phyloP scores from a whole-genome alignment of 2,329 filamentous ascomycete genomes.

The Harringtonia aguacate region DNA sequence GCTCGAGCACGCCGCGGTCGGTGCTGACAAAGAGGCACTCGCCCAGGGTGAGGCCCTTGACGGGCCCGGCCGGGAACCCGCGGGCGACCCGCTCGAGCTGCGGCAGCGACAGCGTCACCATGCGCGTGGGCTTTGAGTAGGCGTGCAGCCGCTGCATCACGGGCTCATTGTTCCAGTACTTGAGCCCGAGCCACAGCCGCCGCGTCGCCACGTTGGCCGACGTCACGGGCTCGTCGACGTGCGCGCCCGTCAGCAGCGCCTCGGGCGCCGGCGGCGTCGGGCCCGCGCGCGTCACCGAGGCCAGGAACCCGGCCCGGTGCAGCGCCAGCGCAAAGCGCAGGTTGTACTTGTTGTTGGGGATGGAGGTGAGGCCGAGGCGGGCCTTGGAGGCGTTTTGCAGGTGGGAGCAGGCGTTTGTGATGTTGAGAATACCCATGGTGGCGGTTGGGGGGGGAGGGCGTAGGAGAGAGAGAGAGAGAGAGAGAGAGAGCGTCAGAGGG shows the following conservation, averaged over 20 bases:
- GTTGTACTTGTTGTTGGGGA: slow-evolving; percentile 73
- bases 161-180: slow-evolving; percentile 78
- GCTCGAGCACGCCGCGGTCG: slow-evolving; percentile 67
- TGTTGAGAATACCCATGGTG: slow-evolving; percentile 48
- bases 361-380: slow-evolving; percentile 74
- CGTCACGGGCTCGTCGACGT: slow-evolving; percentile 45
- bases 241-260: slow-evolving; percentile 24
- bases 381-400: slow-evolving; percentile 80
- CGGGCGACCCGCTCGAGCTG: slow-evolving; percentile 56
- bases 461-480: too few relatives aligned
- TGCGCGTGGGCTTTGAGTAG: slow-evolving; percentile 64
- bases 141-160: slow-evolving; percentile 58
- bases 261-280: slow-evolving; percentile 39
- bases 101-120: slow-evolving; percentile 53
- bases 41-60: slow-evolving; percentile 66
- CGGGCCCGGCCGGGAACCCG: slow-evolving; percentile 57
- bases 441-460: background rate
- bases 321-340: slow-evolving; percentile 64
- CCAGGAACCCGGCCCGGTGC: slow-evolving; percentile 72
- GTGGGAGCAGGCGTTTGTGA: slow-evolving; percentile 78
- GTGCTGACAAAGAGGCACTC: slow-evolving; percentile 77
- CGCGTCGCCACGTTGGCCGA: slow-evolving; percentile 60
- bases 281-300: slow-evolving; percentile 64
- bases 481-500: too few relatives aligned
- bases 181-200: slow-evolving; percentile 79